These are phyloP conservation scores for Amanita thiersii DNA, from an alignment of 768 basidiomycete genomes.

Conservation along the genomic window DNA sequence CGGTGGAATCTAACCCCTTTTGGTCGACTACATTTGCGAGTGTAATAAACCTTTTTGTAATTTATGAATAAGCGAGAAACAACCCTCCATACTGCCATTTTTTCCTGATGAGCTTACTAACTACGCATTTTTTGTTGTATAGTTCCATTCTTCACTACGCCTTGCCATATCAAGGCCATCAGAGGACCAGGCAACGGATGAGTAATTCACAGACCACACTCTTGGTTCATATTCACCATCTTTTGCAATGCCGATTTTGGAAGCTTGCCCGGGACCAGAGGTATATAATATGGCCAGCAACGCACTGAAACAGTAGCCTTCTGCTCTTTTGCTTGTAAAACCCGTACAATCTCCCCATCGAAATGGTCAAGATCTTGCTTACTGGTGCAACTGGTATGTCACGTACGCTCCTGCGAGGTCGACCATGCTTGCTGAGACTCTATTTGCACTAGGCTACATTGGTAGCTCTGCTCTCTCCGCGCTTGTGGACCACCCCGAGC, in stretches of 20 bases:
- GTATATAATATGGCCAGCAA: not conserved
- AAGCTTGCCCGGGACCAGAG: too few relatives aligned
- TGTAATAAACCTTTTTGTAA: too few relatives aligned
- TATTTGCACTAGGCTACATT: conserved; percentile 35
- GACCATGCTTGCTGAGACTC: not conserved
- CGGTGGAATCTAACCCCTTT: too few relatives aligned
- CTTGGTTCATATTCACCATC: too few relatives aligned
- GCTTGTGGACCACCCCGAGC: conserved; percentile 29
- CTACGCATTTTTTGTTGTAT: too few relatives aligned
- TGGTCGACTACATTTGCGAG: too few relatives aligned
- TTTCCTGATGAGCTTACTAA: too few relatives aligned
- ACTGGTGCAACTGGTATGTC: conserved; percentile 36
- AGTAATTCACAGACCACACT: too few relatives aligned
- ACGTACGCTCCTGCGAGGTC: not conserved
- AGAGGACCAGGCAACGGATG: not conserved
- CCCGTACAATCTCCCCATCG: not conserved
- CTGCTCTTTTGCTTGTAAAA: not conserved
- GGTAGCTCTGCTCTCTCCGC: conserved; percentile 37
- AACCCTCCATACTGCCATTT: too few relatives aligned
- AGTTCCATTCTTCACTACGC: not conserved
- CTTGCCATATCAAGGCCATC: not conserved
- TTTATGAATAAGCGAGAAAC: too few relatives aligned
- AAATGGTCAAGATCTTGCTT: conserved; percentile 24
- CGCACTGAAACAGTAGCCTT: not conserved
- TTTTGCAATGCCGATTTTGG: too few relatives aligned